These are phyloP conservation scores for Trametes maxima DNA, from an alignment of 768 basidiomycete species.

Conservation along the genomic window DNA sequence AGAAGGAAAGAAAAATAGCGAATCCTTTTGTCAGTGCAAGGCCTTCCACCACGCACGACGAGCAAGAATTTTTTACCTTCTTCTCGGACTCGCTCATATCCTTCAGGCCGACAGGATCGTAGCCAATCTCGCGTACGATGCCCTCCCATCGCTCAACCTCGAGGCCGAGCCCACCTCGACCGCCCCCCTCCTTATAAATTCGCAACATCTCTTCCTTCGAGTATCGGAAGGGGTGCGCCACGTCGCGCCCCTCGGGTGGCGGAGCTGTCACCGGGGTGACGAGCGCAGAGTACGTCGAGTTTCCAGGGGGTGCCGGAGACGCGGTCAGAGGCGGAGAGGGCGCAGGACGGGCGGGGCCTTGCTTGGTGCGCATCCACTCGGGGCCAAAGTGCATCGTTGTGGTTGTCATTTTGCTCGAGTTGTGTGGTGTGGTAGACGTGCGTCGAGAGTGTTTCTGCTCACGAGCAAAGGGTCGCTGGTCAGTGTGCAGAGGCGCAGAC, in stretches of 20 bases:
- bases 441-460: constrained; percentile 12
- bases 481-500: constrained; percentile 17
- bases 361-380: constrained; percentile 90
- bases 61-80: constrained; percentile 58
- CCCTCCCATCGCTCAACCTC: constrained; percentile 92
- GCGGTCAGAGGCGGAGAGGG: constrained; percentile 54
- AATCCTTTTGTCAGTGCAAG: constrained; percentile 4
- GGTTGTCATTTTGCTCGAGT: constrained; percentile 48
- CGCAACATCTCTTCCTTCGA: constrained; percentile 82
- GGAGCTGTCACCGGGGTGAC: constrained; percentile 56
- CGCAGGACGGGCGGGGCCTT: constrained; percentile 54
- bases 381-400: constrained; percentile 88
- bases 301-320: constrained; percentile 46
- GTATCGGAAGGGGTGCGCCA: constrained; percentile 80
- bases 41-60: background rate
- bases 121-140: constrained; percentile 75
- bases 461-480: constrained; percentile 6
- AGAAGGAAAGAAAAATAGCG: background rate
- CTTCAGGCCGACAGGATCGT: constrained; percentile 72
- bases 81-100: constrained; percentile 85
- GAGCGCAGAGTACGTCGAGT: constrained; percentile 72
- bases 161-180: constrained; percentile 71
- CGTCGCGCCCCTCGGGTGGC: constrained; percentile 59
- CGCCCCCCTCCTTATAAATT: constrained; percentile 81
- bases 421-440: background rate